phyloP scores from a whole-genome alignment of 495 filamentous ascomycete genomes.

The Aspergillus biplanus region DNA sequence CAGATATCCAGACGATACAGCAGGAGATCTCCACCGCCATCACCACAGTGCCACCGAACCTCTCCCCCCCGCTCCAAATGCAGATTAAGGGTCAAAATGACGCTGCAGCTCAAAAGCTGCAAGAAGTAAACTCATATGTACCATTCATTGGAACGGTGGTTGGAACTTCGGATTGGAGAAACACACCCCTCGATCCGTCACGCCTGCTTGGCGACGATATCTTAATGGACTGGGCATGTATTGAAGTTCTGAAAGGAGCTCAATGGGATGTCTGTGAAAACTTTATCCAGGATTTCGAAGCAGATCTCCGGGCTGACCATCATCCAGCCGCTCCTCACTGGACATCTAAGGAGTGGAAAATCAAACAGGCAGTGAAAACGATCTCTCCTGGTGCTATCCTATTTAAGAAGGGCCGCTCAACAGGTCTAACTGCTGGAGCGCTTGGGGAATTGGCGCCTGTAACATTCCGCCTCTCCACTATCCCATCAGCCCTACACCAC shows the following conservation, averaged over 20 bases:
- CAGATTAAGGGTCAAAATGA: background rate
- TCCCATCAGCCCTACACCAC: background rate
- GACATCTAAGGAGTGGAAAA: background rate
- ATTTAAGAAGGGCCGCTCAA: conserved; percentile 1
- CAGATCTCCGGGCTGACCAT: background rate
- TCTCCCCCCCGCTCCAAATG: background rate
- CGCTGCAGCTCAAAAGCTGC: background rate
- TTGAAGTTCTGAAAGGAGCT: background rate
- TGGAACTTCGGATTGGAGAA: background rate
- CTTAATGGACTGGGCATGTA: background rate
- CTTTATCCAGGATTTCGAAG: background rate
- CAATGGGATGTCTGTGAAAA: background rate
- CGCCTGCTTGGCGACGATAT: background rate
- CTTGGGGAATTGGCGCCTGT: background rate
- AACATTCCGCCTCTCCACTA: background rate
- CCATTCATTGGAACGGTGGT: background rate
- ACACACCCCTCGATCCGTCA: background rate
- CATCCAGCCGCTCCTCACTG: background rate
- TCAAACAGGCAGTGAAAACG: background rate
- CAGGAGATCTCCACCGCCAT: background rate
- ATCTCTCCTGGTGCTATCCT: background rate
- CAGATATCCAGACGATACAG: background rate
- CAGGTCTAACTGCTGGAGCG: background rate
- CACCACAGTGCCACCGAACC: background rate
- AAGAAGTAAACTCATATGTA: background rate